Base-by-base conservation (phyloP, 331 rosid genomes). In the Cydonia oblonga region DNA sequence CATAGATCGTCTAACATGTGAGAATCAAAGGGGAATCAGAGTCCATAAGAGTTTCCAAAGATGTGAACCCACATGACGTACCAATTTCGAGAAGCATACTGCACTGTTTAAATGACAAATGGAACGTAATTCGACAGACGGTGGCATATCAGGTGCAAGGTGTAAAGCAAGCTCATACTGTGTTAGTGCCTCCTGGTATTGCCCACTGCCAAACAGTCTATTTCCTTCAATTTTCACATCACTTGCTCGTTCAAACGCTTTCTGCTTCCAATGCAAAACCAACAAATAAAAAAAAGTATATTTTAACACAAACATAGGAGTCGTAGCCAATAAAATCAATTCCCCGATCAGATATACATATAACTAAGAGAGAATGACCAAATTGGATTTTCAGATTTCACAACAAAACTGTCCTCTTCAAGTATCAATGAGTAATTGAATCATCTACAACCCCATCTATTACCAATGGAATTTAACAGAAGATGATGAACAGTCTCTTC, bases 181-280 rank as follows among this genome's bases (percentile, higher is more conserved):
- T 22, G 75, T 73, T 15, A 89, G 53, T 20, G 98, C 98, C 85
- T 90, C 97, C 77, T 89, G 95, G 79, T 76, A 93, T 70, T 81
- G 84, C 32, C 89, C 96, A 25, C 79, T 83, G 51, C 83, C 84
- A 78, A 85, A 93, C 57, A 83, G 80, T 32, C 81, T 81, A 77
- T 93, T 93, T 66, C 98, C 98, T 81, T 86, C 95, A 74, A 81
- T 9, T 78, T 90, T 93, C 0, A 91, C 91, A 59, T 86, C 89
- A 76, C 87, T 93, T 52, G 97, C 97, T 87, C 83, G 80, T 67
- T 66, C 85, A 70, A 90, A 76, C 46, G 92, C 87, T 81, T 86
- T 89, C 92, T 90, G 87, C 56, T 38, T 69, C 52, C 74, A 5
- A 68, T 32, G 71, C 40, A 59, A 76, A 68, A 2, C 63, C 12